phyloP scores from a whole-genome alignment of 306 rosid genomes.

The Quercus wislizeni region DNA sequence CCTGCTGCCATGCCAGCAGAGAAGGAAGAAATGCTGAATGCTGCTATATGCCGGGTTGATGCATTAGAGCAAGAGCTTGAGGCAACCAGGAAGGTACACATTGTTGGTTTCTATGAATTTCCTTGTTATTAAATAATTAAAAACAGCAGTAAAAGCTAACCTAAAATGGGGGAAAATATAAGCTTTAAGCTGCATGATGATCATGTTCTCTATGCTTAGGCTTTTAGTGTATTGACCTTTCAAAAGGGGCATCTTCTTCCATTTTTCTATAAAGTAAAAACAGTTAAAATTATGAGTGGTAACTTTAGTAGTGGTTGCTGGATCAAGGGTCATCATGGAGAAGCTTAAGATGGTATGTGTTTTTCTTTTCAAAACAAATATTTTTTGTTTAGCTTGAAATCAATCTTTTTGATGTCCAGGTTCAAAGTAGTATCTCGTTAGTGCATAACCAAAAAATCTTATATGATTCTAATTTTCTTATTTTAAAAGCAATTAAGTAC shows the following conservation, averaged over 20 bases:
- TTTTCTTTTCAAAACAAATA: background rate
- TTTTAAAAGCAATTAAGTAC: too few relatives aligned
- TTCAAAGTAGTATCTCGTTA: background rate
- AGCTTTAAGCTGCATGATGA: background rate
- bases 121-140: background rate
- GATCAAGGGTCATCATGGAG: background rate
- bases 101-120: background rate
- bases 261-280: background rate
- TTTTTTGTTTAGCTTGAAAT: background rate
- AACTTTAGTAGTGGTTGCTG: too few relatives aligned
- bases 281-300: background rate
- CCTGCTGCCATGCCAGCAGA: slow-evolving; percentile 58
- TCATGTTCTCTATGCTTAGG: background rate
- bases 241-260: background rate
- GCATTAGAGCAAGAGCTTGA: slow-evolving; percentile 61
- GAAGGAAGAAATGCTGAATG: slow-evolving; percentile 64
- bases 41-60: slow-evolving; percentile 54
- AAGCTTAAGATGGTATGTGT: background rate
- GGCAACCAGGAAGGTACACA: slow-evolving; percentile 65
- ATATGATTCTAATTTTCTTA: too few relatives aligned
- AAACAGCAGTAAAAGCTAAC: background rate
- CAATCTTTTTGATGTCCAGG: background rate
- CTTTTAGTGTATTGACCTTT: background rate
- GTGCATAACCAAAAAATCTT: background rate
- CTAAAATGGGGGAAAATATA: background rate